Evolutionary conservation across 257 asterid species (phyloP), one percentile per base, ranked within the genome.

Genomic region (Prunella vulgaris): DNA sequence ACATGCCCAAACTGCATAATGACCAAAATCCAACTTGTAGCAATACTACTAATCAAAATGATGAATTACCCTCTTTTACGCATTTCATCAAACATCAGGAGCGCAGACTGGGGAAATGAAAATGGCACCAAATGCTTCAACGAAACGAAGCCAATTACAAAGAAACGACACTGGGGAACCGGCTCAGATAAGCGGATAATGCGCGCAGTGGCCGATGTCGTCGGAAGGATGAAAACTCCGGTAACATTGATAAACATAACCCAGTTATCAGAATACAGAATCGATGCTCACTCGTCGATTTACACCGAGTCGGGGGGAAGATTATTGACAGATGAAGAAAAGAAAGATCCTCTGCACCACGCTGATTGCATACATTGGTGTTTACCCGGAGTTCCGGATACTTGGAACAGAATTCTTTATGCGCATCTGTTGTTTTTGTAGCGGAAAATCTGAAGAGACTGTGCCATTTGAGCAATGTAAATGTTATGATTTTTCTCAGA

Each of bases 341-440:
- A 82, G 84, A 80, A 80, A 4, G 96, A 90, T 77, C 99, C 99
- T 7, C 51, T 83, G 54, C 85, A 76, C 46, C 66, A 69, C 52
- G 97, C 99, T 4, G 99, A 94, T 77, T 94, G 99, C 74, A 94
- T 94, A 77, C 99, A 94, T 65, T 94, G 97, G 97, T 94, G 99
- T 71, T 69, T 94, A 74, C 99, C 97, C 0, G 99, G 99, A 48
- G 89, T 94, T 60, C 99, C 99, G 14, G 99, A 94, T 51, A 87
- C 97, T 0, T 94, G 96, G 96, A 94, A 94, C 80, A 83, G 85
- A 70, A 84, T 94, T 33, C 81, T 94, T 64, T 87, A 76, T 35
- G 89, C 97, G 10, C 90, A 85, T 77, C 80, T 90, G 87, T 79
- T 80, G 76, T 70, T 53, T 69, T 80, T 80, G 83, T 76, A 79